Percentiles rank a stretch among this genome's conserved stretches.
phyloP scores from a whole-genome alignment of 345 rosid genomes.

The Aquilaria sinensis region DNA sequence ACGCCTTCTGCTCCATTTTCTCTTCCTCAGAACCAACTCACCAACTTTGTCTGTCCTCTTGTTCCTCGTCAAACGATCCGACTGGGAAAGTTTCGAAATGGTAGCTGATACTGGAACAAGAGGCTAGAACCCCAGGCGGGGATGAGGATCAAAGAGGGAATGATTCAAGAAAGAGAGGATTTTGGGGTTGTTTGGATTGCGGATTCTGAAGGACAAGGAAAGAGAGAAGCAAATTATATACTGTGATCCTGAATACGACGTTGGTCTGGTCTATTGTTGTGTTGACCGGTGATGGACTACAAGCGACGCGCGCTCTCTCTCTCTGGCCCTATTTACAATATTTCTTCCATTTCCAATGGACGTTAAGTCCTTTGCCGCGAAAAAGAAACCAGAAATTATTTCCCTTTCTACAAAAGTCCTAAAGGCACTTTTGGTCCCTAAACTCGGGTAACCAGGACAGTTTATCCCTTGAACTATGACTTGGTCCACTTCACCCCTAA shows the following conservation, averaged over 20 bases:
- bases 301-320: not conserved
- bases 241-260: slow-evolving; percentile 4
- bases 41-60: slow-evolving; percentile 1
- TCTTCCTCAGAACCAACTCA: not conserved
- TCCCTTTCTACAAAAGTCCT: not conserved
- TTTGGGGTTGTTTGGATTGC: slow-evolving; percentile 2
- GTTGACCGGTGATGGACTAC: slow-evolving; percentile 3
- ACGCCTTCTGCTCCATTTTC: slow-evolving; percentile 72
- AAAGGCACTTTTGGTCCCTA: no score
- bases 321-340: slow-evolving; percentile 13
- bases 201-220: slow-evolving; percentile 2
- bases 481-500: no score
- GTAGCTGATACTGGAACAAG: not conserved
- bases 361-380: slow-evolving; percentile 4
- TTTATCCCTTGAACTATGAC: no score
- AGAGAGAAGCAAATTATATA: slow-evolving; percentile 5
- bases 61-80: slow-evolving; percentile 3
- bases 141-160: not conserved
- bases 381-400: not conserved
- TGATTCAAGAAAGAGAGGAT: not conserved
- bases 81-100: not conserved
- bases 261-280: not conserved
- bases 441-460: no score
- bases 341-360: slow-evolving; percentile 1
- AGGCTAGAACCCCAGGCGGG: not conserved